These are phyloP conservation scores for Sclerotinia minor DNA, from an alignment of 2,329 filamentous ascomycete species.

Conservation along the genomic window DNA sequence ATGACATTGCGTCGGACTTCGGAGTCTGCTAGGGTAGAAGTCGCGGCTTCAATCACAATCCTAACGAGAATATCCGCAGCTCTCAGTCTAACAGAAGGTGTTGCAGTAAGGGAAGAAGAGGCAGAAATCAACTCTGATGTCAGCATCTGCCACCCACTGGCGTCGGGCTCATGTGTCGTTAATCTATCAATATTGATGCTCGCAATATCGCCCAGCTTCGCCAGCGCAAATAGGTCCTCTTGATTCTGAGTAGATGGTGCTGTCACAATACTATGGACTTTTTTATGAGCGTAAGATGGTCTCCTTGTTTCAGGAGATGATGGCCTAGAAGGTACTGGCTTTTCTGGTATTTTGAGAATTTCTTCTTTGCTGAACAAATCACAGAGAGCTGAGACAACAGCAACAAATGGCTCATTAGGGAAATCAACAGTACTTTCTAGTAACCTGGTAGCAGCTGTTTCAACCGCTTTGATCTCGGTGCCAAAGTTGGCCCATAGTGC, in stretches of 20 bases:
- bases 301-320: conserved; percentile 33
- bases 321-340: conserved; percentile 35
- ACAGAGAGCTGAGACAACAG: conserved; percentile 75
- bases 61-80: conserved; percentile 66
- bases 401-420: conserved; percentile 75
- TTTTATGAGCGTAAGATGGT: conserved; percentile 40
- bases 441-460: conserved; percentile 80
- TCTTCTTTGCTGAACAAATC: conserved; percentile 57
- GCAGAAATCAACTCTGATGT: conserved; percentile 55
- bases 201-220: conserved; percentile 72
- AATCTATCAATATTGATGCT: conserved; percentile 75
- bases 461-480: conserved; percentile 81
- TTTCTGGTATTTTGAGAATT: conserved; percentile 29
- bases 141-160: conserved; percentile 75
- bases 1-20: conserved; percentile 57
- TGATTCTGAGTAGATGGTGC: conserved; percentile 55
- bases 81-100: conserved; percentile 55
- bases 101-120: conserved; percentile 50
- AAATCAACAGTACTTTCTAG: conserved; percentile 93
- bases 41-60: conserved; percentile 58
- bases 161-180: conserved; percentile 62
- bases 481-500: conserved; percentile 65
- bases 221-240: conserved; percentile 66
- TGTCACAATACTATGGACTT: conserved; percentile 50
- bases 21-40: conserved; percentile 54